These are phyloP conservation scores for Pneumocystis oryctolagi DNA, from an alignment of 1,139 yeast genomes.

Conservation along the genomic window DNA sequence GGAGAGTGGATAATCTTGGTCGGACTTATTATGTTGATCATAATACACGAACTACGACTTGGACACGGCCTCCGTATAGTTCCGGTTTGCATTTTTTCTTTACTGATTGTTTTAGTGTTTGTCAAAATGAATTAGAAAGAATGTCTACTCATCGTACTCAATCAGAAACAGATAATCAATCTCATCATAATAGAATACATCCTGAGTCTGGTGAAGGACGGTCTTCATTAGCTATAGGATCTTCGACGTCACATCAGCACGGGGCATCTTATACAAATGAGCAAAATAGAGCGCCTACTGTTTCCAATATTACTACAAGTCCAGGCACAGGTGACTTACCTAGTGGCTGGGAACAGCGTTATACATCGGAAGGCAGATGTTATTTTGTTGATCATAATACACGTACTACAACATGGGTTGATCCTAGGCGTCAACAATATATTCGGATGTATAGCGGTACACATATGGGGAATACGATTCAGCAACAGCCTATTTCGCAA, in stretches of 20 bases:
- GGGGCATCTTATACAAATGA: constrained; percentile 29
- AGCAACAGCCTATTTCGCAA: constrained; percentile 97
- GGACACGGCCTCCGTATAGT: constrained; percentile 66
- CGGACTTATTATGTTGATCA: constrained; percentile 97
- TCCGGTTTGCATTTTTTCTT: not conserved
- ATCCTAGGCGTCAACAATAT: constrained; percentile 96
- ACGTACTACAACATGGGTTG: constrained; percentile 98
- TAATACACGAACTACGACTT: constrained; percentile 90
- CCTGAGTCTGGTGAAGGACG: constrained; percentile 44
- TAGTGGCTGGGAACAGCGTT: constrained; percentile 97
- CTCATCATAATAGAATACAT: constrained; percentile 77
- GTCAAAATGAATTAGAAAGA: constrained; percentile 18
- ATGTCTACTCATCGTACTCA: constrained; percentile 26
- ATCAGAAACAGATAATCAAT: constrained; percentile 78
- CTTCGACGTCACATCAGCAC: constrained; percentile 14
- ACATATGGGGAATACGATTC: constrained; percentile 43
- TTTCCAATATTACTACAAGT: constrained; percentile 73
- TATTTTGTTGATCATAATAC: constrained; percentile 97
- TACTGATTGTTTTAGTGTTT: constrained; percentile 36
- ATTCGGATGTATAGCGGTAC: constrained; percentile 71
- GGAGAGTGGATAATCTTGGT: constrained; percentile 93
- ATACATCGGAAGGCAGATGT: constrained; percentile 95
- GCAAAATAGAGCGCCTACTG: constrained; percentile 22
- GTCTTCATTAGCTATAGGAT: constrained; percentile 24
- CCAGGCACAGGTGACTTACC: constrained; percentile 95